Base-by-base conservation (phyloP, 306 rosid species). In the Corylus heterophylla region DNA sequence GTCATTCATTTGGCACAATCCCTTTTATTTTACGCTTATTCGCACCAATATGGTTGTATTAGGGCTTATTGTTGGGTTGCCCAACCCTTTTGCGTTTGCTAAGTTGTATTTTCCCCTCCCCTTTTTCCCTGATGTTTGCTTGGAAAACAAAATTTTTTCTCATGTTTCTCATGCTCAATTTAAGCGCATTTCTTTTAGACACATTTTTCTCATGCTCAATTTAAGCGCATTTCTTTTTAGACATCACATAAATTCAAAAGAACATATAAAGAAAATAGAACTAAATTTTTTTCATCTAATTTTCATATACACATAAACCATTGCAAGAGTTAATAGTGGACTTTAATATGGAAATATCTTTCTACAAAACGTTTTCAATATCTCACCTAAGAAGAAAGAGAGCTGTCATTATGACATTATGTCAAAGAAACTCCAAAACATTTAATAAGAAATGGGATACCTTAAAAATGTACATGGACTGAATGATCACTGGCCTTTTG, bases 401-500 rank as follows among this genome's bases (percentile, higher is more conserved):
- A 79, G 74, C 44, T 9, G 9, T 44, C 54, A 55, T 27, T 18
- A 37, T 2, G 51, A 69, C 58, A 25, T 18, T 9, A 78, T 62
- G 31, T 35, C 67, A 63, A 47, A 68, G 22, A 64, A 64, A 52
- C 18, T 56, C 62, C 64, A 8, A 47, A 45, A 48, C 59, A 7
- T 12, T 72, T 7, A 18, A 73, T 31, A 35, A 75, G 76, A 56
- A 27, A 66, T n/a, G 69, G 22, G 64, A 51, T 84, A 95, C 99
- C 99, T 95, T 93, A 81, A 93, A 95, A 82, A 95, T 88, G 86
- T 95, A 93, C 99, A 95, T 93, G 50, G 98, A 92, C 89, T 95
- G 98, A 87, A 91, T 78, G 77, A 84, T 48, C 71, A 81, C 88
- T 8, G 98, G 99, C 78, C 90, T 89, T 90, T 87, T 89, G 90